Evolutionary conservation across 352 stramenopile genomes (phyloP), one percentile per base, ranked within the genome.

Genomic region (Globisporangium camurandrum): DNA sequence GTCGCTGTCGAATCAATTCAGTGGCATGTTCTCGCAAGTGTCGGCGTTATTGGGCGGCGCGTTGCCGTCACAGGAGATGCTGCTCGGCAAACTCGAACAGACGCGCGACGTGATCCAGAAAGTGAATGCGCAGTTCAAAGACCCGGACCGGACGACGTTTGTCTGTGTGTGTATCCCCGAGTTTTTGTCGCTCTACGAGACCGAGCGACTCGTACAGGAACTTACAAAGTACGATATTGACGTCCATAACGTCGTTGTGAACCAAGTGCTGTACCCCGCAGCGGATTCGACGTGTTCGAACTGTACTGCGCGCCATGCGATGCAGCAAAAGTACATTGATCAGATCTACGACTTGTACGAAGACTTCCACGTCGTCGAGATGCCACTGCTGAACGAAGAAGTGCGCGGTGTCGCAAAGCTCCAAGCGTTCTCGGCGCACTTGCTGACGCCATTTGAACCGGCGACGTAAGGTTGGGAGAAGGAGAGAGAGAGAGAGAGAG

Each of bases 311-410:
- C 86, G 97, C 61, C 97, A 98, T 60, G 92, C 95, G 69, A 99
- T 99, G 96, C 97, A 99, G 80, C 95, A 99, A 72, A 99, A 99
- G 74, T 99, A 99, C 78, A 98, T 99, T 61, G 94, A 97, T 57
- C 96, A 99, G 76, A 98, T 99, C 68, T 98, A 98, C 71, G 96
- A 99, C 74, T 71, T 99, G 33, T 99, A 99, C 72, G 82, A 90
- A 61, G 96, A 99, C 61, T 99, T 99, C 66, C 95, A 99, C 73
- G 95, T 99, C n/a, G 83, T 98, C 4, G 83, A 99, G 59, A 98
- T 99, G 94, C 97, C 97, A 22, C 74, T 99, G 46, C 75, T 99
- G 59, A 97, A 98, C 65, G 93, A 98, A 59, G 97, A 99, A 73
- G 97, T 99, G 62, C 85, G 95, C 45, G 95, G 95, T 47, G 84